Evolutionary conservation across 129 eudicot species (phyloP).

Genomic region (Helichrysum umbraculigerum): DNA sequence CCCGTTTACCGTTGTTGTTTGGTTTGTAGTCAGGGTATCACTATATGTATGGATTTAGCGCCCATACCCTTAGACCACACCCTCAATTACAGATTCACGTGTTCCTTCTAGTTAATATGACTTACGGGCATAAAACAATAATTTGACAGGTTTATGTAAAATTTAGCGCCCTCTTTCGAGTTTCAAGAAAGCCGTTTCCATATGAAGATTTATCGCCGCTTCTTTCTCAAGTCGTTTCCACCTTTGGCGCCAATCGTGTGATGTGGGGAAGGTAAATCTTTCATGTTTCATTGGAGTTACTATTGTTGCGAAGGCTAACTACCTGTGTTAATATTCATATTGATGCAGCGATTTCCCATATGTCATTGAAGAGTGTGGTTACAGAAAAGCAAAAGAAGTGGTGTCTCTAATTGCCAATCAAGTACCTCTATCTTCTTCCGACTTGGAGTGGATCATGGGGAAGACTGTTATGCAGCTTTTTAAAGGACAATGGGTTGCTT

Average conservation of each 20-base stretch:
- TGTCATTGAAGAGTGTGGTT: conserved; percentile 84
- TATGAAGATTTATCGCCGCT: conserved; percentile 57
- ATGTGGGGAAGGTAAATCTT: conserved; percentile 88
- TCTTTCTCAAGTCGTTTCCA: conserved; percentile 59
- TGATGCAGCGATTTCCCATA: conserved; percentile 80
- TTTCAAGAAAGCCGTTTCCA: conserved; percentile 68
- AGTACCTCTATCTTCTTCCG: conserved; percentile 54
- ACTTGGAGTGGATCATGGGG: conserved; percentile 86
- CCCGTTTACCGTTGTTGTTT: neutral
- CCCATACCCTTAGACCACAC: neutral
- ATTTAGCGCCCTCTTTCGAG: conserved; percentile 76
- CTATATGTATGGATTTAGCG: neutral
- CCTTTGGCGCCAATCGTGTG: conserved; percentile 78
- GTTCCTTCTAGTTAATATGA: neutral
- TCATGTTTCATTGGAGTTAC: neutral
- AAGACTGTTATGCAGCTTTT: conserved; percentile 56
- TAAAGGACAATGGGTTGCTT: conserved; percentile 37
- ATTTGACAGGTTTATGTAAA: conserved; percentile 66
- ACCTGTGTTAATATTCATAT: neutral
- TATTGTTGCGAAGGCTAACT: neutral
- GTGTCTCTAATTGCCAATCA: conserved; percentile 44
- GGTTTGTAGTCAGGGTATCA: neutral
- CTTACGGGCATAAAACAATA: neutral
- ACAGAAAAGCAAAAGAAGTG: conserved; percentile 68
- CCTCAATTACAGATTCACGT: neutral